Conservation (phyloP, 2,329 filamentous ascomycete species). For the Aspergillus candidus region DNA sequence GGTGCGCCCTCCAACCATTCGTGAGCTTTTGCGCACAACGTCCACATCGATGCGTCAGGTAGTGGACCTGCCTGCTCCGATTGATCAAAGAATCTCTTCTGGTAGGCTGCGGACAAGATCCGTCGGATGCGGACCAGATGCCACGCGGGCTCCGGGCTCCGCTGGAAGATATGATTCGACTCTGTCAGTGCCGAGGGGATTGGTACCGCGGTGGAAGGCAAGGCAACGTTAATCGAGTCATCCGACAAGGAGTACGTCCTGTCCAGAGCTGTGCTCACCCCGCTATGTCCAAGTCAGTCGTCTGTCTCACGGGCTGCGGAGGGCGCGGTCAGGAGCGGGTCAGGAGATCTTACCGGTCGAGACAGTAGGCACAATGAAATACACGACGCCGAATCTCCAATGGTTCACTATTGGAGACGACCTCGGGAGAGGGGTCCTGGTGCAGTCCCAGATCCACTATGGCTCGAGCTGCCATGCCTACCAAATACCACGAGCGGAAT, state of each 20-base stretch:
- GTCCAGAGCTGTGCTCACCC: conserved; percentile 81
- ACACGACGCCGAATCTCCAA: conserved; percentile 74
- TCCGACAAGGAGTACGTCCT: conserved; percentile 91
- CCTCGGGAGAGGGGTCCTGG: conserved; percentile 74
- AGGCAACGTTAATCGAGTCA: conserved; percentile 73
- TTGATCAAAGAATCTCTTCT: conserved; percentile 75
- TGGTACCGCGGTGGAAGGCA: conserved; percentile 52
- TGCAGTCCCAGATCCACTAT: conserved; percentile 87
- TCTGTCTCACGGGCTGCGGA: neutral
- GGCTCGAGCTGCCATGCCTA: conserved; percentile 82
- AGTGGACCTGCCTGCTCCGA: conserved; percentile 58
- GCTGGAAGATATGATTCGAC: conserved; percentile 44
- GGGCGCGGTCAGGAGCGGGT: neutral
- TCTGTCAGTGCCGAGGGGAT: conserved; percentile 42
- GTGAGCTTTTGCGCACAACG: conserved; percentile 55
- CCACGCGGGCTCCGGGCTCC: conserved; percentile 62
- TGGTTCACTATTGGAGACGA: conserved; percentile 60
- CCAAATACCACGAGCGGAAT: conserved; percentile 90
- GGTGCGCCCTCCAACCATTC: conserved; percentile 75
- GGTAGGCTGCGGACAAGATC: conserved; percentile 84
- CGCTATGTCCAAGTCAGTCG: conserved; percentile 43
- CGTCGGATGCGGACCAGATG: conserved; percentile 77
- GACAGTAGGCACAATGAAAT: conserved; percentile 83
- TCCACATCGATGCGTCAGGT: conserved; percentile 46
- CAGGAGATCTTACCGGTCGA: conserved; percentile 62